Percentiles rank a stretch among this genome's conserved stretches.
phyloP scores from a whole-genome alignment of 106 monocot genomes.

The Apostasia ramifera region DNA sequence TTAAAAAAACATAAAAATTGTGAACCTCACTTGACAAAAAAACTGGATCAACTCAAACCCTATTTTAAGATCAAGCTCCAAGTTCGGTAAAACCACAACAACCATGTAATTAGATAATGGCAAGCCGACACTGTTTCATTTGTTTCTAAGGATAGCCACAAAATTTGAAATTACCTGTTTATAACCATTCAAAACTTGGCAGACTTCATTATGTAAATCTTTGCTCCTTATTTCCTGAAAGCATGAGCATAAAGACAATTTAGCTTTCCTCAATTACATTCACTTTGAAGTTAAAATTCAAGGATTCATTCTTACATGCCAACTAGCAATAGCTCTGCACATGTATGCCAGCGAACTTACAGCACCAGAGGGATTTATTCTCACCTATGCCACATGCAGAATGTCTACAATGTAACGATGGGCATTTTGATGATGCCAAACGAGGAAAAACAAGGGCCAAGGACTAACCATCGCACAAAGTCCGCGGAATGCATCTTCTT shows the following conservation, averaged over 20 bases:
- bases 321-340: slow-evolving; percentile 88
- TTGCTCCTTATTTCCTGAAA: slow-evolving; percentile 82
- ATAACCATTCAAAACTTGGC: slow-evolving; percentile 81
- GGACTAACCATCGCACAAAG: slow-evolving; percentile 79
- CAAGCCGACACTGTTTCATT: neutral
- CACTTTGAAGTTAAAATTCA: neutral
- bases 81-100: no score
- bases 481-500: slow-evolving; percentile 95
- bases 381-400: slow-evolving; percentile 38
- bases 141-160: neutral
- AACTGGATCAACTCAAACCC: no score
- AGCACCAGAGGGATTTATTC: slow-evolving; percentile 73
- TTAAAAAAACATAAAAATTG: no score
- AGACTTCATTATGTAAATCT: slow-evolving; percentile 67
- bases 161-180: slow-evolving; percentile 59
- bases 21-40: no score
- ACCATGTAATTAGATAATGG: no score
- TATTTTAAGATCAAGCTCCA: no score
- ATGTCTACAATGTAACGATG: neutral
- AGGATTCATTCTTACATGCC: slow-evolving; percentile 57
- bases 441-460: neutral
- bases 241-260: neutral
- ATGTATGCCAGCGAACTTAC: slow-evolving; percentile 54
- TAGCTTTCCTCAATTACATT: neutral
- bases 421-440: neutral